Percentiles rank a stretch among this genome's conserved stretches.
Conservation (phyloP, 2,329 filamentous ascomycete species). For the Claviceps monticola region DNA sequence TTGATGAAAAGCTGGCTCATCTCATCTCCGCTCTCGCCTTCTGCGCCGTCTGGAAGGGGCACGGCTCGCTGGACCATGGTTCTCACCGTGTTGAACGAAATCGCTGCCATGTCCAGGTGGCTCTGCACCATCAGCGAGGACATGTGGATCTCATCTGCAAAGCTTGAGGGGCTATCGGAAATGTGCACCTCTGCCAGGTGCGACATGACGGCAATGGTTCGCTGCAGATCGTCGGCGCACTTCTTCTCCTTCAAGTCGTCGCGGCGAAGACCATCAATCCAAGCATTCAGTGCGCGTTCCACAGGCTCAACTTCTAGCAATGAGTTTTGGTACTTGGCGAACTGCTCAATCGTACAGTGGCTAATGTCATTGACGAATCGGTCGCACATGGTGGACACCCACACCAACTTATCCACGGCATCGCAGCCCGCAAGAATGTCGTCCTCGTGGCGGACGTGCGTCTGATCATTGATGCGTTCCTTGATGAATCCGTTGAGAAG, state of each 20-base stretch:
- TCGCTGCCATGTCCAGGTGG: constrained; percentile 65
- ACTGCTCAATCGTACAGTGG: constrained; percentile 64
- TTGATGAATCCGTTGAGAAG: constrained; percentile 66
- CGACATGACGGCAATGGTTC: constrained; percentile 74
- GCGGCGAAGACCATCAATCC: constrained; percentile 70
- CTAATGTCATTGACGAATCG: constrained; percentile 72
- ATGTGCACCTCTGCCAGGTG: constrained; percentile 77
- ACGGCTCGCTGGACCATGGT: constrained; percentile 54
- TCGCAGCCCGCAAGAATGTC: constrained; percentile 70
- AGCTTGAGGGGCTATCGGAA: constrained; percentile 51
- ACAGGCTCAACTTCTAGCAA: constrained; percentile 83
- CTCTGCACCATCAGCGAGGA: constrained; percentile 62
- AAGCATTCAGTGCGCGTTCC: constrained; percentile 74
- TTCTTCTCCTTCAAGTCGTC: constrained; percentile 79
- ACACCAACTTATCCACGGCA: constrained; percentile 71
- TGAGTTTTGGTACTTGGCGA: constrained; percentile 64
- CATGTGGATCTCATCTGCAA: constrained; percentile 71
- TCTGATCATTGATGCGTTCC: constrained; percentile 57
- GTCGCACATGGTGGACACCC: constrained; percentile 71
- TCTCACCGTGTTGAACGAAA: constrained; percentile 49
- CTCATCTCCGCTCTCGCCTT: constrained; percentile 42
- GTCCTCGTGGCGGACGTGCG: constrained; percentile 57
- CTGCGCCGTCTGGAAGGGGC: constrained; percentile 15
- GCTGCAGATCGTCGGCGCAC: constrained; percentile 67
- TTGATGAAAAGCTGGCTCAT: constrained; percentile 51